phyloP scores from a whole-genome alignment of 2,329 filamentous ascomycete genomes.

The Colletotrichum zoysiae region DNA sequence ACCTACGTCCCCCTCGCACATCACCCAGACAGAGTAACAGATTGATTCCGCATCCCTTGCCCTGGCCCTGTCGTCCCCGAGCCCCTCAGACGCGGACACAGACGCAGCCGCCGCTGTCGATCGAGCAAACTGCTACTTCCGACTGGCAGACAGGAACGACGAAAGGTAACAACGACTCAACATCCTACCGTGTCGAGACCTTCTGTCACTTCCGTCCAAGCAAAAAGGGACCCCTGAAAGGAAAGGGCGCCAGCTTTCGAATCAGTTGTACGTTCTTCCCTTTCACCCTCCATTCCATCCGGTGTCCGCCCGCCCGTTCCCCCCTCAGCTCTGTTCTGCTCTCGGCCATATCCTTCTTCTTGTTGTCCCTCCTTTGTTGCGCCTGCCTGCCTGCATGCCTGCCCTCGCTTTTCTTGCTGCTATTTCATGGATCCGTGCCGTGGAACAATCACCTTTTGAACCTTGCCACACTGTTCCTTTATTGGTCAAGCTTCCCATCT shows the following conservation, averaged over 20 bases:
- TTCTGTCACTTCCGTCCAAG: not conserved
- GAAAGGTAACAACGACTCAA: conserved; percentile 18
- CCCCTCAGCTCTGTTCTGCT: conserved; percentile 14
- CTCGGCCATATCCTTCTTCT: conserved; percentile 22
- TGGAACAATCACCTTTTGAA: conserved; percentile 29
- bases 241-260: conserved; percentile 26
- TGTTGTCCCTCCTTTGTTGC: conserved; percentile 30
- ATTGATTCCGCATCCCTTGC: conserved; percentile 16
- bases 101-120: conserved; percentile 26
- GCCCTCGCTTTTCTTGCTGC: not conserved
- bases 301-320: not conserved
- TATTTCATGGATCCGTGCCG: conserved; percentile 13
- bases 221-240: conserved; percentile 15
- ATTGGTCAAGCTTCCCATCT: conserved; percentile 32
- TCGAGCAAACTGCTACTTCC: conserved; percentile 13
- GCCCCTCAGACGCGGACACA: conserved; percentile 30
- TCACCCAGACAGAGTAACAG: conserved; percentile 21
- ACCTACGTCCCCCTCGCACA: conserved; percentile 26
- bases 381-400: not conserved
- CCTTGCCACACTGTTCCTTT: conserved; percentile 23
- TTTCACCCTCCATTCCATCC: conserved; percentile 19
- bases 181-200: conserved; percentile 18
- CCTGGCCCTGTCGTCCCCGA: conserved; percentile 19
- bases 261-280: conserved; percentile 34
- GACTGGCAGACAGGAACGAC: conserved; percentile 2